These are phyloP conservation scores for Chrysanthemum lavandulifolium DNA, from an alignment of 129 eudicot species.

Conservation along the genomic window DNA sequence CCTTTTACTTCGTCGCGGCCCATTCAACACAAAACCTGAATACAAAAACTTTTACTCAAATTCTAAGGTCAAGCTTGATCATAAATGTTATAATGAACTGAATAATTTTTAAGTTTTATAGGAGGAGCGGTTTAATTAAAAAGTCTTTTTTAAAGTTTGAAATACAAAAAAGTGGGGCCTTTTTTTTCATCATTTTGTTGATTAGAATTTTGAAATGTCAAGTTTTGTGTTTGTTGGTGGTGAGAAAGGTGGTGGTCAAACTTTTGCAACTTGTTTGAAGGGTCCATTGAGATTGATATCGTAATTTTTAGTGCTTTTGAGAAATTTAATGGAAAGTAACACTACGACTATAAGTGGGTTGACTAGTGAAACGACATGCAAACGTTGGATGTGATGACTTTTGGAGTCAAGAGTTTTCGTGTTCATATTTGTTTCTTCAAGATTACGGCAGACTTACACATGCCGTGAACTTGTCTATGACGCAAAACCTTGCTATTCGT, in stretches of 20 bases:
- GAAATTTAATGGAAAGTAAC: slow-evolving; percentile 11
- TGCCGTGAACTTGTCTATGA: too few species aligned
- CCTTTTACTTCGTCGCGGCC: slow-evolving; percentile 16
- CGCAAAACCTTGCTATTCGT: too few species aligned
- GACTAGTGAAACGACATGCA: neutral
- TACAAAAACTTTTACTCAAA: neutral
- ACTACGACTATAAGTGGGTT: neutral
- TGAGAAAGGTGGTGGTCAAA: slow-evolving; percentile 14
- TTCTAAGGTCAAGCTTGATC: neutral
- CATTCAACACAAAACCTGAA: neutral
- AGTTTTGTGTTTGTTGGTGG: slow-evolving; percentile 2
- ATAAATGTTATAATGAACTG: neutral
- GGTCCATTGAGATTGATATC: neutral
- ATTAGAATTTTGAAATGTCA: slow-evolving; percentile 22
- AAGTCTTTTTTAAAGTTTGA: neutral
- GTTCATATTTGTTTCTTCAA: too few species aligned
- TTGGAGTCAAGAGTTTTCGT: neutral
- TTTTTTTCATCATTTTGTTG: slow-evolving; percentile 1
- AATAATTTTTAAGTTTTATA: neutral
- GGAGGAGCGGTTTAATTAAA: neutral
- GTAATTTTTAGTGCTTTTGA: neutral
- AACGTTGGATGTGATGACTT: neutral
- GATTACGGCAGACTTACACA: too few species aligned
- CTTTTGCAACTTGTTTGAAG: slow-evolving; percentile 9
- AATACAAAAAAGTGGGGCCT: slow-evolving; percentile 10